These are phyloP conservation scores for Podospora pseudocomata DNA, from an alignment of 495 filamentous ascomycete genomes.

Conservation along the genomic window DNA sequence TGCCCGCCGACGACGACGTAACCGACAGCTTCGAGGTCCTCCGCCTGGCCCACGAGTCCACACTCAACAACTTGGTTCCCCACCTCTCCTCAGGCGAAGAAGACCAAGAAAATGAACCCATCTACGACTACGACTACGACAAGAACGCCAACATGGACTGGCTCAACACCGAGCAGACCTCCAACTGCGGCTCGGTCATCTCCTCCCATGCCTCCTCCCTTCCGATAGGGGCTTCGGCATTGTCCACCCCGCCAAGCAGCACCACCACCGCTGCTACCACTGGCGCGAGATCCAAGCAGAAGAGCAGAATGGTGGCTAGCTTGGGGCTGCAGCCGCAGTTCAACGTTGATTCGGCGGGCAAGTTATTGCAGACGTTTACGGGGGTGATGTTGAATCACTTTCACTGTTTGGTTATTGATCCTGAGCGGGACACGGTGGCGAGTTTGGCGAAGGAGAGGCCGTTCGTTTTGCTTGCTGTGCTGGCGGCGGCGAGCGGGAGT, in stretches of 20 bases:
- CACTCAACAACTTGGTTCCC: conserved; percentile 34
- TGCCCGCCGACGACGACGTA: conserved; percentile 34
- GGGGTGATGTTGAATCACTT: conserved; percentile 38
- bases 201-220: conserved; percentile 28
- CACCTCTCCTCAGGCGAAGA: conserved; percentile 20
- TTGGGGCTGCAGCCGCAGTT: conserved; percentile 45
- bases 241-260: conserved; percentile 29
- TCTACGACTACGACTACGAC: conserved; percentile 9
- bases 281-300: neutral
- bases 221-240: conserved; percentile 34
- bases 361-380: conserved; percentile 38
- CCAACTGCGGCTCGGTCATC: conserved; percentile 17
- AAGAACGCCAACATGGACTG: conserved; percentile 18
- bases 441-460: conserved; percentile 36
- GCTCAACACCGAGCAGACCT: conserved; percentile 7
- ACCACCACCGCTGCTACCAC: conserved; percentile 10
- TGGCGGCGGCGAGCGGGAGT: conserved; percentile 44
- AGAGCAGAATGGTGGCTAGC: conserved; percentile 19
- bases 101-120: conserved; percentile 14
- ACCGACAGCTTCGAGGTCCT: conserved; percentile 36
- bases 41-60: conserved; percentile 35
- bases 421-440: conserved; percentile 33
- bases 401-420: conserved; percentile 36
- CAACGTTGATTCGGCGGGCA: conserved; percentile 44
- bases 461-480: conserved; percentile 43